Conservation (phyloP, 768 basidiomycete genomes). For the Pisolithus tinctorius region DNA sequence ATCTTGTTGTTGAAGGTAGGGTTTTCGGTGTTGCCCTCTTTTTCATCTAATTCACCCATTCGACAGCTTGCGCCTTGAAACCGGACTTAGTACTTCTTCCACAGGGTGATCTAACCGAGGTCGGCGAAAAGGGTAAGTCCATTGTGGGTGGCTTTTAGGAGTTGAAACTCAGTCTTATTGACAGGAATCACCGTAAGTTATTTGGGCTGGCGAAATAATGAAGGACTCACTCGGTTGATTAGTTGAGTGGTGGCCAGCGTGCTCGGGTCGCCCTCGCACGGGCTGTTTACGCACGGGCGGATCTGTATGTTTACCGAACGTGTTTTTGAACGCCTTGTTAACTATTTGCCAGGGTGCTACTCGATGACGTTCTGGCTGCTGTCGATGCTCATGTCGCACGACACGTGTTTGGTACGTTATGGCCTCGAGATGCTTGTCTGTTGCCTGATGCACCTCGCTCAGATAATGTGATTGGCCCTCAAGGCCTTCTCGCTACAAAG, state of each 20-base stretch:
- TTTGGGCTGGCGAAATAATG: not conserved
- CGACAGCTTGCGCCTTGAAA: constrained; percentile 72
- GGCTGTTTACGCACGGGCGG: constrained; percentile 87
- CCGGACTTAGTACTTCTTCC: constrained; percentile 76
- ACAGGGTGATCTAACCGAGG: constrained; percentile 78
- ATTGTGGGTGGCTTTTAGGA: no score
- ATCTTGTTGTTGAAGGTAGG: constrained; percentile 71
- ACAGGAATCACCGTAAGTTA: constrained; percentile 51
- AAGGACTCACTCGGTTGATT: constrained; percentile 8
- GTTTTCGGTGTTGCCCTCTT: not conserved
- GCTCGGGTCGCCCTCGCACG: constrained; percentile 81
- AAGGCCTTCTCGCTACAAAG: constrained; percentile 75
- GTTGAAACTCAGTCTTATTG: not conserved
- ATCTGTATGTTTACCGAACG: constrained; percentile 47
- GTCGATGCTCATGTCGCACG: constrained; percentile 85
- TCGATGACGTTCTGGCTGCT: constrained; percentile 88
- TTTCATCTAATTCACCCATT: not conserved
- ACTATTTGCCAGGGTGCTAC: constrained; percentile 44
- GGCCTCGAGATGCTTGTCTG: not conserved
- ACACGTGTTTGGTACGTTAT: constrained; percentile 63
- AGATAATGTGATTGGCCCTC: constrained; percentile 85
- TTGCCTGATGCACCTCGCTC: constrained; percentile 4
- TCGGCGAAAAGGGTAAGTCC: constrained; percentile 70
- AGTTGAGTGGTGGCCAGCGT: constrained; percentile 81
- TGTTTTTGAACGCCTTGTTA: not conserved